Conservation (phyloP, 2,329 filamentous ascomycete species). For the Cladosporium phlei region DNA sequence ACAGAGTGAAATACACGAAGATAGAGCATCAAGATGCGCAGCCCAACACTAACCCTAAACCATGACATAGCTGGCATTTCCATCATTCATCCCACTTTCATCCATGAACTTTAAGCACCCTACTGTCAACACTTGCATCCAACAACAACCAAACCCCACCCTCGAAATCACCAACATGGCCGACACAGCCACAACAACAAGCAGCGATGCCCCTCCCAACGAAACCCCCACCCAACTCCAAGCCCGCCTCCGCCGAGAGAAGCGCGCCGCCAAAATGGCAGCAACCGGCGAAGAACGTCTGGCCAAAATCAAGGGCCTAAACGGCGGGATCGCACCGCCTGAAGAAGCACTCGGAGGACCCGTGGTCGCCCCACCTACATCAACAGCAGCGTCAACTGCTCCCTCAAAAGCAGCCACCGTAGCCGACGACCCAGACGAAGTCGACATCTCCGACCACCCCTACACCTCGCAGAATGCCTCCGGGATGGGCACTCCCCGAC, state of each 20-base stretch:
- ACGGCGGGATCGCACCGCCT: constrained; percentile 39
- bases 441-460: constrained; percentile 66
- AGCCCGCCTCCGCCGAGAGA: constrained; percentile 71
- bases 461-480: constrained; percentile 21
- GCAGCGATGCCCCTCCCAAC: constrained; percentile 23
- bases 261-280: constrained; percentile 72
- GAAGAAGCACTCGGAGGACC: constrained; percentile 29
- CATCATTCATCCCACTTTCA: constrained; percentile 11
- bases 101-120: neutral
- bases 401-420: constrained; percentile 31
- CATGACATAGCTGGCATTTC: neutral
- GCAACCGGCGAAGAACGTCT: constrained; percentile 65
- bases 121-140: neutral
- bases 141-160: too few species aligned
- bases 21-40: too few species aligned
- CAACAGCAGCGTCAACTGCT: constrained; percentile 29
- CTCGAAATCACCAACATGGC: constrained; percentile 21
- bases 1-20: too few species aligned
- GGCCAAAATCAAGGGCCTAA: constrained; percentile 69
- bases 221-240: constrained; percentile 50
- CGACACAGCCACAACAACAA: constrained; percentile 24
- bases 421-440: constrained; percentile 64
- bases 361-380: constrained; percentile 16
- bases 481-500: constrained; percentile 17
- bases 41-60: neutral